Percentiles rank a stretch among this genome's conserved stretches.
These are phyloP conservation scores for Rhizoclosmatium hyalinum DNA, from an alignment of 371 early-diverging fungal genomes.

Conservation along the genomic window DNA sequence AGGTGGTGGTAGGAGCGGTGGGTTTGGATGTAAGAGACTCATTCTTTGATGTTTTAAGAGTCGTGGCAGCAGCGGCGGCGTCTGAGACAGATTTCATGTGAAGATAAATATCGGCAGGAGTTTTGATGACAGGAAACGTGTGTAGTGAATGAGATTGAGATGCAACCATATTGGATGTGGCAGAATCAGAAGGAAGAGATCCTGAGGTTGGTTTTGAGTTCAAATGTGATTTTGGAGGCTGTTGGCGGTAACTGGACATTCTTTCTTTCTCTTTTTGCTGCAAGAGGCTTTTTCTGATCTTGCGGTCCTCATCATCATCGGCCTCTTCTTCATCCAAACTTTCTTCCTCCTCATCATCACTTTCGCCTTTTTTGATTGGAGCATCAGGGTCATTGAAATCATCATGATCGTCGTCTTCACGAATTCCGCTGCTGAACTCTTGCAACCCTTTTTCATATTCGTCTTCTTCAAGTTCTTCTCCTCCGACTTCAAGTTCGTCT, in stretches of 20 bases:
- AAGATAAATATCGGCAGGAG: constrained; percentile 22
- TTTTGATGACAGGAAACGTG: not conserved
- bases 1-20: not conserved
- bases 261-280: not conserved
- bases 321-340: not conserved
- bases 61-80: not conserved
- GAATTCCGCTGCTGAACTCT: constrained; percentile 31
- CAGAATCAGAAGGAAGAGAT: not conserved
- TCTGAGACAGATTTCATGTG: constrained; percentile 21
- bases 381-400: constrained; percentile 29
- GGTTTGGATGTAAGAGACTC: not conserved
- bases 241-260: not conserved
- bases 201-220: not conserved
- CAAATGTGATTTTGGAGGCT: not conserved
- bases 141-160: not conserved
- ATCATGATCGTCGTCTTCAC: constrained; percentile 45
- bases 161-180: not conserved
- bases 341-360: constrained; percentile 20
- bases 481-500: constrained; percentile 49
- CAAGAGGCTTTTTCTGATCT: not conserved
- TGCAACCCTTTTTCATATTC: constrained; percentile 41
- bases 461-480: constrained; percentile 21
- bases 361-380: not conserved
- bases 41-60: not conserved
- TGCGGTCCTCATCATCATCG: not conserved